These are phyloP conservation scores for Myxozyma kluyveri DNA, from an alignment of 805 yeast species.

Conservation along the genomic window DNA sequence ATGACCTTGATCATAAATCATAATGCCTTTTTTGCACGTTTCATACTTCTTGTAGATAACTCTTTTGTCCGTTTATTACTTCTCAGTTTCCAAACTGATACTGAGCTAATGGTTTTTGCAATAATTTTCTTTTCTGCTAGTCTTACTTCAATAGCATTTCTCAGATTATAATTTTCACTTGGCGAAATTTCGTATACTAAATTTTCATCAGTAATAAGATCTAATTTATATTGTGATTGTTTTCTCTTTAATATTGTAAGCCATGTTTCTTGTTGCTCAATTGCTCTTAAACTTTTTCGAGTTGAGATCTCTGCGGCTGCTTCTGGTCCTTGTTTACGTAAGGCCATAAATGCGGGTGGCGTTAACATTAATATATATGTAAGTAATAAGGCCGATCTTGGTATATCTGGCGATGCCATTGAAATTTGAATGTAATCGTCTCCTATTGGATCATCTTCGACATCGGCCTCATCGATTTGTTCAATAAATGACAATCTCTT, in stretches of 20 bases:
- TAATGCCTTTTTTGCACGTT: constrained; percentile 4
- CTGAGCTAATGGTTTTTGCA: constrained; percentile 8
- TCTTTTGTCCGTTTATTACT: constrained; percentile 7
- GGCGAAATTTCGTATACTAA: constrained; percentile 13
- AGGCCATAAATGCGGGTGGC: constrained; percentile 17
- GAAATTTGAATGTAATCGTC: constrained; percentile 25
- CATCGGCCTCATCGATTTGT: constrained; percentile 16
- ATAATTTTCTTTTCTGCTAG: constrained; percentile 25
- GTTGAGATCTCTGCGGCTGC: constrained; percentile 6
- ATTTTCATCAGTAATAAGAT: constrained; percentile 27
- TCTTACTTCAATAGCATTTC: constrained; percentile 27
- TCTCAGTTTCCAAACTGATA: constrained; percentile 17
- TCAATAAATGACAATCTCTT: constrained; percentile 23
- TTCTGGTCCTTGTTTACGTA: constrained; percentile 16
- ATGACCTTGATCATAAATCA: too few species aligned
- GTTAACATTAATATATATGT: constrained; percentile 18
- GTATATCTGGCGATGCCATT: constrained; percentile 12
- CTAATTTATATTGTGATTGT: constrained; percentile 16
- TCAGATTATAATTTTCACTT: constrained; percentile 7
- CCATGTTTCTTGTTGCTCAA: constrained; percentile 25
- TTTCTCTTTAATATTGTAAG: constrained; percentile 13
- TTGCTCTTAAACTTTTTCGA: constrained; percentile 17
- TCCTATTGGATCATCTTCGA: constrained; percentile 19
- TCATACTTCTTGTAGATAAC: constrained; percentile 6
- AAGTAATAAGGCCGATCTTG: constrained; percentile 20